Evolutionary conservation across 2,329 filamentous ascomycete genomes (phyloP), one percentile per base, ranked within the genome.

Genomic region (Aotearoamyces nothofagi): DNA sequence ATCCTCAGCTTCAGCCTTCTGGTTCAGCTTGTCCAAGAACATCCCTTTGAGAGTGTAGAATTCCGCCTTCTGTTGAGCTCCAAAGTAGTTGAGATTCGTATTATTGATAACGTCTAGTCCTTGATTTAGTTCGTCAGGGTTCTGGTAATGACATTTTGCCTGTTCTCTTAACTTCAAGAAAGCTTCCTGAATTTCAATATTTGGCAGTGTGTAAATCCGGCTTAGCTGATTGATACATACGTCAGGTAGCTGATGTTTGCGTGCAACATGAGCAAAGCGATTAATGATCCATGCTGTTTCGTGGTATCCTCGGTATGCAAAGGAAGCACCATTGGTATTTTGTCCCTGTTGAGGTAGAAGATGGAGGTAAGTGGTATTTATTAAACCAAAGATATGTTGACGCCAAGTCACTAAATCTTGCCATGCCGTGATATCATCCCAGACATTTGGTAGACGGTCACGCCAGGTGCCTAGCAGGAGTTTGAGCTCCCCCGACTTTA

Each of bases 221-320:
- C 87, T 92, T 12, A 99, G 69, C 49, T 99, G 90, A 39, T 72
- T 87, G 55, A 98, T 94, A 58, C 92, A 99, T 16, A 98, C 90
- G 38, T 98, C 90, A 0, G 86, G 82, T 42, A 99, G 72, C 42
- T 81, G 87, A 53, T 99, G 90, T 60, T 98, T 98, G 33, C 90
- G 76, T 26, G 90, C 90, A 23, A 98, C 90, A 49, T 98, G 90
- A 1, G 90, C 92, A 47, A 98, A 99, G 11, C 90, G 71, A 53
- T 99, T 99, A 55, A 99, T 98, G 42, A 98, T 99, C 90, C 90
- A 99, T 2, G 90, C 90, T 9, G 90, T 98, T 57, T 99, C 90
- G 46, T 99, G 90, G 49, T 93, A 98, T 15, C 90, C 90, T 24
- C 90, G 74, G 51, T 98, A 99, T 0, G 90, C 90, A 52, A 90